These are phyloP conservation scores for Trypanosoma melophagium DNA, from an alignment of 208 protist species.

Conservation along the genomic window DNA sequence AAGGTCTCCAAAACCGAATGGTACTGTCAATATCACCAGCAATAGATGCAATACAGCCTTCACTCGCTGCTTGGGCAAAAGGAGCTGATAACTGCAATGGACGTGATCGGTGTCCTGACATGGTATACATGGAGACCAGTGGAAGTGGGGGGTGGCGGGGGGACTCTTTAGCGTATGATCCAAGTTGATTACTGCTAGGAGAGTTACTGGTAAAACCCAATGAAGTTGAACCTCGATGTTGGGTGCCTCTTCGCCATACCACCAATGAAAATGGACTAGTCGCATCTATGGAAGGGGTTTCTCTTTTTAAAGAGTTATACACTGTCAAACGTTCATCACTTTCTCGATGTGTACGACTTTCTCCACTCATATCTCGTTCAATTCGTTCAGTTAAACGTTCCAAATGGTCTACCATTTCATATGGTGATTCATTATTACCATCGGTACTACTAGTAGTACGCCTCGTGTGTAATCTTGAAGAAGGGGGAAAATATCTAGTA, in stretches of 20 bases:
- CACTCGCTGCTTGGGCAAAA: constrained; percentile 41
- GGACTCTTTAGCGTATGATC: no score
- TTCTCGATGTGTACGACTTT: not conserved
- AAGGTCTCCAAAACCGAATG: constrained; percentile 79
- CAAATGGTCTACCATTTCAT: constrained; percentile 2
- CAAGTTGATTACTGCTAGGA: not conserved
- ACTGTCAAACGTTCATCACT: not conserved
- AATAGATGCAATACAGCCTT: constrained; percentile 61
- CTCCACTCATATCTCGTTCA: constrained; percentile 14
- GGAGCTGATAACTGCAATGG: constrained; percentile 63
- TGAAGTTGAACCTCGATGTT: constrained; percentile 9
- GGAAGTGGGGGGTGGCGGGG: constrained; percentile 8
- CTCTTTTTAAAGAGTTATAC: not conserved
- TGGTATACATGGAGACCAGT: constrained; percentile 45
- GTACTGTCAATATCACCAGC: constrained; percentile 68
- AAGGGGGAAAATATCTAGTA: not conserved
- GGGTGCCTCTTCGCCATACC: constrained; percentile 33
- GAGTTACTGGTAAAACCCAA: not conserved
- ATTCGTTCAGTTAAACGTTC: constrained; percentile 20
- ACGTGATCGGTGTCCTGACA: constrained; percentile 68
- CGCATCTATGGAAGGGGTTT: not conserved
- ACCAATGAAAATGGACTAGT: constrained; percentile 21
- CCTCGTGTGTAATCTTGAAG: not conserved
- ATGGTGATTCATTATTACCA: not conserved
- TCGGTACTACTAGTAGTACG: not conserved